Evolutionary conservation across 2,329 filamentous ascomycete species (phyloP), one percentile per base, ranked within the genome.

Genomic region (Neonectria magnoliae): DNA sequence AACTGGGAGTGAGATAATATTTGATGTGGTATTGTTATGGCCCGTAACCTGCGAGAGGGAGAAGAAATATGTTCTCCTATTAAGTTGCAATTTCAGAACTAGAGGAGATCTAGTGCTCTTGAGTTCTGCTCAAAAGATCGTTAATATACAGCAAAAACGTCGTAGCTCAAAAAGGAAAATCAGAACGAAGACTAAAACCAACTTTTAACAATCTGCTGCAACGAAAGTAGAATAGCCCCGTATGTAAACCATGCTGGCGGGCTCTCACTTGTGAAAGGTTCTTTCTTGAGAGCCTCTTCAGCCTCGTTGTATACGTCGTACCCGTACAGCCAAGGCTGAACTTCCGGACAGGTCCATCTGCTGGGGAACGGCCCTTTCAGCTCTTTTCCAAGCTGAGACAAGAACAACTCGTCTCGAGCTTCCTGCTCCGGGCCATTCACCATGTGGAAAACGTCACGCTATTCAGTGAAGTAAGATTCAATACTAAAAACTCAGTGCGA

Each of bases 281-380:
- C 61, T 20, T 67, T 65, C 16, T 42, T 38, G 3, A 65, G 18
- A 13, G 60, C 65, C 11, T 80, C 77, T 57, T 86, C 81, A 1
- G 84, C 86, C 70, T 89, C 88, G 29, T 79, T 78, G 62, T 84
- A 83, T 4, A 87, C 87, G 76, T 91, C 86, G 66, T 91, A 91
- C 0, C 88, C 87, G 68, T 87, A 91, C 51, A 91, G 67, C 86
- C 88, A 91, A 0, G 85, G 84, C 74, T 91, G 88, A 0, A 88
- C 84, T 36, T 85, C 79, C 0, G 87, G 88, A 72, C 88, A 90
- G 2, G 85, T 88, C 85, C 89, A 71, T 6, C 67, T 56, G 11
- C 67, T 72, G 88, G 89, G 90, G 68, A 91, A 92, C 1, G 84
- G 82, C 1, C 81, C 83, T 42, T 81, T 78, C 3, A 85, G 75